Percentiles rank a stretch among this genome's conserved stretches.
These are phyloP conservation scores for Volvariella volvacea DNA, from an alignment of 1,284 basidiomycete species.

Conservation along the genomic window DNA sequence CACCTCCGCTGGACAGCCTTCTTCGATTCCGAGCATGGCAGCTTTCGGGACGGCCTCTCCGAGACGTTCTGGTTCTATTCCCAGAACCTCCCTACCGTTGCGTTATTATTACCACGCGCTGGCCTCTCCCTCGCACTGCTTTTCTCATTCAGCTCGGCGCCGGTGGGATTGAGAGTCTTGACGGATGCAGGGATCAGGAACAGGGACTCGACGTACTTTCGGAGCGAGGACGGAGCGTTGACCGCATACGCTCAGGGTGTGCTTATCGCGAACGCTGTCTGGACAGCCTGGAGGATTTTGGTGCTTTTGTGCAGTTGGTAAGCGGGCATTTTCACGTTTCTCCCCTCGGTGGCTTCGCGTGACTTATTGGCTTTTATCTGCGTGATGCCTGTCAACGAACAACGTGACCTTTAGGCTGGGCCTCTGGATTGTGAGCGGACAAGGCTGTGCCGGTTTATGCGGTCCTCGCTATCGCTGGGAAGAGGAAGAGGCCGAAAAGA, in stretches of 20 bases:
- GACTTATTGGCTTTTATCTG: conserved; percentile 5
- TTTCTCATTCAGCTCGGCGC: conserved; percentile 52
- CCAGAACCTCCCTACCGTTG: conserved; percentile 74
- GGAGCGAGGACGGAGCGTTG: conserved; percentile 50
- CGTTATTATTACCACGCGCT: conserved; percentile 73
- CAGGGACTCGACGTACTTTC: conserved; percentile 72
- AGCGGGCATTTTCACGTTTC: conserved; percentile 17
- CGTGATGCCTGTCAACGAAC: too few species aligned
- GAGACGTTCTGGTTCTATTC: conserved; percentile 76
- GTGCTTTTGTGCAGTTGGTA: conserved; percentile 64
- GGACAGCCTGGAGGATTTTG: conserved; percentile 64
- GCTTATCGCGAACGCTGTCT: conserved; percentile 68
- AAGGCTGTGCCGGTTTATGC: conserved; percentile 72
- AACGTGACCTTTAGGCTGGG: conserved; percentile 61
- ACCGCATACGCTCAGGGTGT: conserved; percentile 69
- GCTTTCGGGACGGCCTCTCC: conserved; percentile 58
- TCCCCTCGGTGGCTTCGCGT: conserved; percentile 6
- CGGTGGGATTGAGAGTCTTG: conserved; percentile 39
- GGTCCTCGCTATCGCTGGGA: conserved; percentile 79
- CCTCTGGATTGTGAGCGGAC: conserved; percentile 68
- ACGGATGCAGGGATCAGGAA: conserved; percentile 38
- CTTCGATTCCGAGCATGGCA: conserved; percentile 40
- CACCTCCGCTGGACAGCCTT: conserved; percentile 69
- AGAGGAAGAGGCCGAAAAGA: conserved; percentile 65
- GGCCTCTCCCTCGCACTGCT: conserved; percentile 66